Evolutionary conservation across 257 asterid genomes (phyloP).

Genomic region (Marsdenia floribunda): DNA sequence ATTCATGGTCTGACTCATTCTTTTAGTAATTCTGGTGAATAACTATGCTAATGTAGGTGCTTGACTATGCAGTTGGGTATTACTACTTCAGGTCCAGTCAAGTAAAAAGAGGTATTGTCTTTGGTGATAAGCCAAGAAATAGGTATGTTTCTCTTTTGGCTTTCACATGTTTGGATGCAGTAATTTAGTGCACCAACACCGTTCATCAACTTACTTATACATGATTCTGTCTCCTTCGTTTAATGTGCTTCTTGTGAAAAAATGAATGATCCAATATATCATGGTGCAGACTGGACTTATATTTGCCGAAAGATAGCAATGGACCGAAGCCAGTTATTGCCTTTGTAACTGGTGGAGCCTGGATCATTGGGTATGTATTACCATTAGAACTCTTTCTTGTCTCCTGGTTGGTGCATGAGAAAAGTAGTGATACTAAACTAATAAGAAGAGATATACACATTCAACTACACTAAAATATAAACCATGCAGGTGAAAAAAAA

Average conservation of each 20-base stretch:
- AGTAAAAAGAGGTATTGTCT: constrained; percentile 73
- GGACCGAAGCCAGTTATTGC: constrained; percentile 96
- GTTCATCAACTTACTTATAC: not conserved
- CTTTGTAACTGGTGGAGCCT: constrained; percentile 97
- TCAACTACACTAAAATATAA: not conserved
- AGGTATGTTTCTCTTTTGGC: constrained; percentile 39
- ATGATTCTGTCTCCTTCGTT: not conserved
- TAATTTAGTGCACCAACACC: not conserved
- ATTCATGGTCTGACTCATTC: not conserved
- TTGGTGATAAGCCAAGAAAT: constrained; percentile 92
- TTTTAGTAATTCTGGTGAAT: constrained; percentile 5
- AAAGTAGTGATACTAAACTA: not conserved
- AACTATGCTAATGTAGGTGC: constrained; percentile 3
- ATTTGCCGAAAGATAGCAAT: constrained; percentile 58
- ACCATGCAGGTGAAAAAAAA: not conserved
- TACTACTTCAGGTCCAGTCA: constrained; percentile 69
- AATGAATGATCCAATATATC: constrained; percentile 10
- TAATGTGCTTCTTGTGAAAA: constrained; percentile 5
- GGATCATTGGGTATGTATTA: constrained; percentile 81
- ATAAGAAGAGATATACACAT: not conserved
- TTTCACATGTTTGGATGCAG: constrained; percentile 1
- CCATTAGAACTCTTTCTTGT: not conserved
- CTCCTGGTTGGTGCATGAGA: not conserved
- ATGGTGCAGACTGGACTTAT: constrained; percentile 74
- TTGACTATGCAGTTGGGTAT: constrained; percentile 74